These are phyloP conservation scores for Botrytis fabae DNA, from an alignment of 2,329 filamentous ascomycete genomes.

Conservation along the genomic window DNA sequence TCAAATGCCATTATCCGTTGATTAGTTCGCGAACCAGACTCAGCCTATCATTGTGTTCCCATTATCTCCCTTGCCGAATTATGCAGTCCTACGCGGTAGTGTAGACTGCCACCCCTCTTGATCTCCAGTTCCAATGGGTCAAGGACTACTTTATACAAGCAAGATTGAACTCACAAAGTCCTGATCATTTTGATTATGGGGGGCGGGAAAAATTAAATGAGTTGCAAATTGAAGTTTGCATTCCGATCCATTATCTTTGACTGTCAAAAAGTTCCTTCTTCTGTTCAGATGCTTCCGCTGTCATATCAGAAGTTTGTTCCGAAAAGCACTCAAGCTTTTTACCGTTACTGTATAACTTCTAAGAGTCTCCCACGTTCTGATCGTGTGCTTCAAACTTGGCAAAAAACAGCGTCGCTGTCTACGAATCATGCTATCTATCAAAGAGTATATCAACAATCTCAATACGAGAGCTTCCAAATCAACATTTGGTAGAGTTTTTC, in stretches of 20 bases:
- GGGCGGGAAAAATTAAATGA: conserved; percentile 9
- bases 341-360: conserved; percentile 29
- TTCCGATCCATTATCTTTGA: conserved; percentile 23
- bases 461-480: conserved; percentile 46
- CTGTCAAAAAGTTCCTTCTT: neutral
- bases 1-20: conserved; percentile 23
- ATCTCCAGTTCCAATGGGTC: conserved; percentile 17
- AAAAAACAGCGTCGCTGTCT: neutral
- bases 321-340: conserved; percentile 1
- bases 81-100: conserved; percentile 26
- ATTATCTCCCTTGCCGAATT: conserved; percentile 21
- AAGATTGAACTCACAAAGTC: neutral
- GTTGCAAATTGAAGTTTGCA: conserved; percentile 9
- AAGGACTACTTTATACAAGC: conserved; percentile 16
- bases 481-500: conserved; percentile 61
- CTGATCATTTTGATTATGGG: conserved; percentile 12
- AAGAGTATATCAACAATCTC: conserved; percentile 31
- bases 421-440: conserved; percentile 21
- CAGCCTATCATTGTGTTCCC: conserved; percentile 17
- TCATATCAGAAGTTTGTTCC: conserved; percentile 22
- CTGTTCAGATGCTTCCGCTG: conserved; percentile 22
- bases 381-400: conserved; percentile 24
- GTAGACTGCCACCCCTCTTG: conserved; percentile 11
- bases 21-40: conserved; percentile 9
- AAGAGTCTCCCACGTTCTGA: conserved; percentile 30